Percentiles rank a stretch among this genome's conserved stretches.
Evolutionary conservation across 2,329 filamentous ascomycete species (phyloP).

Genomic region (Fusarium phyllophilum): DNA sequence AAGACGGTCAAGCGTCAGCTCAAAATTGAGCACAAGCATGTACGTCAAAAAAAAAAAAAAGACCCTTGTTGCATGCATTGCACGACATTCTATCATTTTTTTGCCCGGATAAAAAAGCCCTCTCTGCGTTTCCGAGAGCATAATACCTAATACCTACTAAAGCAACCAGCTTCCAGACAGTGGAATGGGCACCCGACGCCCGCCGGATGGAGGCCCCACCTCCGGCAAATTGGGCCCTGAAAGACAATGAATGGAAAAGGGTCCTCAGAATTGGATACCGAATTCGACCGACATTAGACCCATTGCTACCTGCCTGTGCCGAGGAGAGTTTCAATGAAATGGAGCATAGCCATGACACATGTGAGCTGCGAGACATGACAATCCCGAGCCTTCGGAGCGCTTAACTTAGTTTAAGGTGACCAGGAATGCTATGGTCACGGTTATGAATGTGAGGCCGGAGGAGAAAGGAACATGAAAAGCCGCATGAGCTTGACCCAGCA

Average conservation of each 20-base stretch:
- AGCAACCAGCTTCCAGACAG: background rate
- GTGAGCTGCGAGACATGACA: slow-evolving; percentile 1
- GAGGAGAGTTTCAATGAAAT: background rate
- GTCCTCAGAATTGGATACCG: background rate
- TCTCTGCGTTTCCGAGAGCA: slow-evolving; percentile 25
- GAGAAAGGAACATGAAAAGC: background rate
- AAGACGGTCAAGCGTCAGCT: slow-evolving; percentile 32
- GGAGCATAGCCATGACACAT: background rate
- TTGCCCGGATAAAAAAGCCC: background rate
- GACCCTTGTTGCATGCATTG: slow-evolving; percentile 31
- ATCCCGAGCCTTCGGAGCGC: background rate
- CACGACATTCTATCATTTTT: background rate
- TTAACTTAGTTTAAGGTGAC: background rate
- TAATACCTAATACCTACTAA: background rate
- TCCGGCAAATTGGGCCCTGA: background rate
- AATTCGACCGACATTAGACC: background rate
- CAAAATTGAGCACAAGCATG: slow-evolving; percentile 18
- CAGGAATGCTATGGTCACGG: background rate
- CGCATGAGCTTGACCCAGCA: background rate
- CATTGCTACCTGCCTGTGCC: background rate
- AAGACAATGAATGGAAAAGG: background rate
- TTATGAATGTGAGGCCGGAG: background rate
- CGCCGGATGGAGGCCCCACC: background rate
- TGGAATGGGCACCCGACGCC: background rate
- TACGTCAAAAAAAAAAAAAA: slow-evolving; percentile 12